A percentile compares a stretch with the other conserved stretches of the same genome.
These are phyloP conservation scores for Erodium maritimum DNA, from an alignment of 345 rosid genomes.

Conservation along the genomic window DNA sequence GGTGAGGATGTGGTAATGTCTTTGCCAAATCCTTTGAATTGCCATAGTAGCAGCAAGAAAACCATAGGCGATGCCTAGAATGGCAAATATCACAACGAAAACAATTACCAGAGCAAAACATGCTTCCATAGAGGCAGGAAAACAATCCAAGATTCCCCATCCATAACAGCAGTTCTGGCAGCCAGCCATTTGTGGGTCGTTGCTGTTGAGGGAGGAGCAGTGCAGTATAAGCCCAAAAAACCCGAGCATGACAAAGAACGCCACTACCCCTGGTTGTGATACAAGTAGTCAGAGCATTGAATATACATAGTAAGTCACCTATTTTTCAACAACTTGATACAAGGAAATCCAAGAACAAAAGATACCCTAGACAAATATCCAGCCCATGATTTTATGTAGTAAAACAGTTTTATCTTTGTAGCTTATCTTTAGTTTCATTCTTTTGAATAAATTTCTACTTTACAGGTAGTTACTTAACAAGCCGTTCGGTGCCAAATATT, in stretches of 20 bases:
- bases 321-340: too few species aligned
- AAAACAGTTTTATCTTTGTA: too few species aligned
- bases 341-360: too few species aligned
- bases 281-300: conserved; percentile 1
- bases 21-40: conserved; percentile 91
- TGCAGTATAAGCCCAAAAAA: conserved; percentile 79
- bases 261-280: conserved; percentile 50
- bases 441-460: too few species aligned
- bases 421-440: too few species aligned
- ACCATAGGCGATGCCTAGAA: conserved; percentile 87
- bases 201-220: conserved; percentile 65
- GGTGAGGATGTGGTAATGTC: conserved; percentile 85
- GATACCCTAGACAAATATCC: too few species aligned
- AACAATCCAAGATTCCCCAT: conserved; percentile 91
- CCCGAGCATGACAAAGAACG: conserved; percentile 84
- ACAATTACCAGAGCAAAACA: conserved; percentile 74
- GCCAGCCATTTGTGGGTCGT: conserved; percentile 82
- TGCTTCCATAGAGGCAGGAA: conserved; percentile 96
- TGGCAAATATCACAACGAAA: conserved; percentile 78
- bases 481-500: too few species aligned
- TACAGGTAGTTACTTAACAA: too few species aligned
- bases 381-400: too few species aligned
- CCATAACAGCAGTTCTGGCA: conserved; percentile 98
- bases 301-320: too few species aligned
- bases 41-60: conserved; percentile 94